Conservation (phyloP, 805 yeast genomes). For the Candida nemodendra region DNA sequence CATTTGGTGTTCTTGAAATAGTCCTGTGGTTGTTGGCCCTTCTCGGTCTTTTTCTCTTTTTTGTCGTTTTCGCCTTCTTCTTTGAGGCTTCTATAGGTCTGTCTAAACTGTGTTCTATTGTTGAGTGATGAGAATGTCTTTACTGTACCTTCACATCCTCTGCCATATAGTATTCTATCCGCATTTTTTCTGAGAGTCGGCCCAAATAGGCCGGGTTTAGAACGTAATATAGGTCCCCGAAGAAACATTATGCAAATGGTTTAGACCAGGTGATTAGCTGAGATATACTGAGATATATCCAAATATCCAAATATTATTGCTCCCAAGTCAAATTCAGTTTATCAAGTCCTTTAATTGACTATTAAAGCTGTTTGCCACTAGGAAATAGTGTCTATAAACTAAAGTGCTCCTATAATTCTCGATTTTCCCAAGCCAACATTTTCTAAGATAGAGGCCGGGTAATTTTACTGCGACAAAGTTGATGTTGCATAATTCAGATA, state of each 20-base stretch:
- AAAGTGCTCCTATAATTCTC: too few relatives aligned
- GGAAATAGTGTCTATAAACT: too few relatives aligned
- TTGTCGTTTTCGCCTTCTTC: constrained; percentile 12
- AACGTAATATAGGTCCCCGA: constrained; percentile 2
- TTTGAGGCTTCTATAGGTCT: constrained; percentile 8
- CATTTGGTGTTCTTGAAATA: constrained; percentile 17
- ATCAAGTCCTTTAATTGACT: too few relatives aligned
- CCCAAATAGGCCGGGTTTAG: constrained; percentile 1
- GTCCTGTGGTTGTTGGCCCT: constrained; percentile 13
- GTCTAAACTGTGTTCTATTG: constrained; percentile 14
- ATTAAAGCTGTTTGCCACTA: too few relatives aligned
- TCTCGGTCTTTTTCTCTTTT: constrained; percentile 12
- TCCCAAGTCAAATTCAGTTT: too few relatives aligned
- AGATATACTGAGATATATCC: too few relatives aligned
- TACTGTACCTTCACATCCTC: not conserved
- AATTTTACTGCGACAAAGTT: too few relatives aligned
- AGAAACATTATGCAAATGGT: not conserved
- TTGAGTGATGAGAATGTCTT: constrained; percentile 18
- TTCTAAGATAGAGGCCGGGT: too few relatives aligned
- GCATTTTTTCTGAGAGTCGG: not conserved
- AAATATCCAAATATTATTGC: too few relatives aligned
- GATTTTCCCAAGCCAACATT: too few relatives aligned
- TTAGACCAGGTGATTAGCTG: too few relatives aligned
- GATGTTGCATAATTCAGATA: too few relatives aligned
- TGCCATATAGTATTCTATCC: not conserved